Evolutionary conservation across 2,329 filamentous ascomycete species (phyloP), one percentile per base, ranked within the genome.

Genomic region (Akanthomyces uredinophilus): DNA sequence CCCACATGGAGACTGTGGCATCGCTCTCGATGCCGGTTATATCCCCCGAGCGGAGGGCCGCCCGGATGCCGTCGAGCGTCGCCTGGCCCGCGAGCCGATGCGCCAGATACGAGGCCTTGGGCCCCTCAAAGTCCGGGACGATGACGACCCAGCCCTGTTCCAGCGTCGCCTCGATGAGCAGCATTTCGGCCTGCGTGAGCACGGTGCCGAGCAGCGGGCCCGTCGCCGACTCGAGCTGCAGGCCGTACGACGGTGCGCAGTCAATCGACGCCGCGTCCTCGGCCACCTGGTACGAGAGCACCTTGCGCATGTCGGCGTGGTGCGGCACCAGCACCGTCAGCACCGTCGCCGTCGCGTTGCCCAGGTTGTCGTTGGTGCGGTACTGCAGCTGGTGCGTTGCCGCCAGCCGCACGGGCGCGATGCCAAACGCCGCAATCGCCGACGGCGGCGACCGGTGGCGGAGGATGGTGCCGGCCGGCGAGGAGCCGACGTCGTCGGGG

Each of bases 101-200:
- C 10, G 76, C 74, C 1, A 73, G 67, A 65, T 78, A 82, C 4
- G 77, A 72, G 2, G 78, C 78, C 13, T 69, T 68, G 2, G 77
- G 76, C 0, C 78, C 78, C 60, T 80, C 73, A 59, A 74, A 78
- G 65, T 83, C 81, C 0, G 81, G 79, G 73, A 79, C 69, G 18
- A 75, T 77, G 22, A 83, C 77, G 18, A 77, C 70, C 79, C 78
- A 82, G 5, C 79, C 79, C 66, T 72, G 61, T 11, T 72, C 70
- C 1, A 83, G 75, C 13, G 64, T 64, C 1, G 64, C 63, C 44
- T 70, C 63, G n/a, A 68, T 57, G 18, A 69, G 65, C 2, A 70
- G 61, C 4, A 69, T n/a, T 51, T 71, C 66, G 3, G 62, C 50
- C 57, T 69, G 64, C 14, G 66, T 66, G 8, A 65, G 66, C 22